A percentile compares a stretch with the other conserved stretches of the same genome.
Conservation (phyloP, 2,329 filamentous ascomycete species). For the Curvularia hawaiiensis region DNA sequence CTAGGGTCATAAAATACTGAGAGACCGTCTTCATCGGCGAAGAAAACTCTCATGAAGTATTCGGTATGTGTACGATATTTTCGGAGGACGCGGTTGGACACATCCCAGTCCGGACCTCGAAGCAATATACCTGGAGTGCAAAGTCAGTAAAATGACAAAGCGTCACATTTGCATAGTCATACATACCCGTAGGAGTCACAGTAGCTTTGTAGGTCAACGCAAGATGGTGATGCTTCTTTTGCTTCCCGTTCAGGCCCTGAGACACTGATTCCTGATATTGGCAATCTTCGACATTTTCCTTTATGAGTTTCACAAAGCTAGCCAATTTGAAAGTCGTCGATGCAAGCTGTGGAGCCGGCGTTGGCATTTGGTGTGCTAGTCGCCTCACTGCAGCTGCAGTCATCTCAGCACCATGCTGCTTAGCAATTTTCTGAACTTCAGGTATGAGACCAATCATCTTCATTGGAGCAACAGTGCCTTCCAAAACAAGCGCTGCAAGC, state of each 20-base stretch:
- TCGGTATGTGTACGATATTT: slow-evolving; percentile 31
- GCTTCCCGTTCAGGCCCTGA: slow-evolving; percentile 60
- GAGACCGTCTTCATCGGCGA: slow-evolving; percentile 74
- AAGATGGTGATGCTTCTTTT: slow-evolving; percentile 55
- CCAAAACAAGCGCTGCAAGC: slow-evolving; percentile 32
- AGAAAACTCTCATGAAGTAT: slow-evolving; percentile 63
- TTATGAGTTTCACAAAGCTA: slow-evolving; percentile 12
- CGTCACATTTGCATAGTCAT: background rate
- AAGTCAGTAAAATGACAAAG: background rate
- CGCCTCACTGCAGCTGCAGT: slow-evolving; percentile 70
- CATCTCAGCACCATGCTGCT: slow-evolving; percentile 56
- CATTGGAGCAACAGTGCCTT: slow-evolving; percentile 28
- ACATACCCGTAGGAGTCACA: slow-evolving; percentile 47
- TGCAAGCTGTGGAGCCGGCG: slow-evolving; percentile 22
- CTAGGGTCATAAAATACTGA: slow-evolving; percentile 63
- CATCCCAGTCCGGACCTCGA: slow-evolving; percentile 61
- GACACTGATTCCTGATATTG: slow-evolving; percentile 53
- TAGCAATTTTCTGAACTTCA: slow-evolving; percentile 37
- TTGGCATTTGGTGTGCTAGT: slow-evolving; percentile 62
- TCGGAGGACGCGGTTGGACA: slow-evolving; percentile 52
- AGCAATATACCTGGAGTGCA: slow-evolving; percentile 39
- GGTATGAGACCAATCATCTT: slow-evolving; percentile 23
- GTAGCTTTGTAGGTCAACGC: slow-evolving; percentile 60
- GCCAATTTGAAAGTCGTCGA: slow-evolving; percentile 14
- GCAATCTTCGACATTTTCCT: slow-evolving; percentile 15